Percentiles rank a stretch among this genome's conserved stretches.
phyloP scores from a whole-genome alignment of 208 protist genomes.

The Trypanosoma lewisi region DNA sequence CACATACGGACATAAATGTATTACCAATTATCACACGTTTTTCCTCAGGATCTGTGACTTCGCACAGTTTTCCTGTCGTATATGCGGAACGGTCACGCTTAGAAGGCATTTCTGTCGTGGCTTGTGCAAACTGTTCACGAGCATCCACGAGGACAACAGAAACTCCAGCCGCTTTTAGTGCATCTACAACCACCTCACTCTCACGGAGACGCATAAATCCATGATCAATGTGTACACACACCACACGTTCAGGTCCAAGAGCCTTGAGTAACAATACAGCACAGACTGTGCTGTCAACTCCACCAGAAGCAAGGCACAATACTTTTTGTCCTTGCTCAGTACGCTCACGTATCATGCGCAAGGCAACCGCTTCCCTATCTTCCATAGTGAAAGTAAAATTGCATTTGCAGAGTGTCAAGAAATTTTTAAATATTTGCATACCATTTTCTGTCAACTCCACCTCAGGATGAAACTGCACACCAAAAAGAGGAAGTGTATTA shows the following conservation, averaged over 20 bases:
- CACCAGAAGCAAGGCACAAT: conserved; percentile 96
- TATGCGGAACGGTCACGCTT: conserved; percentile 42
- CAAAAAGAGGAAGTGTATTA: conserved; percentile 64
- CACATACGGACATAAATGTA: conserved; percentile 96
- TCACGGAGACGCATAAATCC: conserved; percentile 97
- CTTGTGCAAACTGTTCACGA: conserved; percentile 67
- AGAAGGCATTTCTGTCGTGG: conserved; percentile 71
- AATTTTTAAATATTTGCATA: conserved; percentile 93
- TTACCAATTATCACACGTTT: conserved; percentile 99
- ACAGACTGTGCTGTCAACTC: conserved; percentile 98
- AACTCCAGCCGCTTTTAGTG: conserved; percentile 75
- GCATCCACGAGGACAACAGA: conserved; percentile 73
- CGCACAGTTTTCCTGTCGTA: conserved; percentile 62
- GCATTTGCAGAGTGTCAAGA: conserved; percentile 86
- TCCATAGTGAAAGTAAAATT: conserved; percentile 80
- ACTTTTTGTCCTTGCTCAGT: conserved; percentile 89
- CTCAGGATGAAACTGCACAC: conserved; percentile 98
- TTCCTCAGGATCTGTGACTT: conserved; percentile 81
- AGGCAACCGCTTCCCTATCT: conserved; percentile 85
- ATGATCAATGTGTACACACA: conserved; percentile 98
- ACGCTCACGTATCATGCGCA: conserved; percentile 86
- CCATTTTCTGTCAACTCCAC: conserved; percentile 96
- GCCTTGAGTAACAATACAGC: conserved; percentile 95
- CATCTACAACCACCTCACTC: conserved; percentile 75
- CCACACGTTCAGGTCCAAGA: conserved; percentile 91